phyloP scores from a whole-genome alignment of 441 rosid species.

The Populus hybrid region DNA sequence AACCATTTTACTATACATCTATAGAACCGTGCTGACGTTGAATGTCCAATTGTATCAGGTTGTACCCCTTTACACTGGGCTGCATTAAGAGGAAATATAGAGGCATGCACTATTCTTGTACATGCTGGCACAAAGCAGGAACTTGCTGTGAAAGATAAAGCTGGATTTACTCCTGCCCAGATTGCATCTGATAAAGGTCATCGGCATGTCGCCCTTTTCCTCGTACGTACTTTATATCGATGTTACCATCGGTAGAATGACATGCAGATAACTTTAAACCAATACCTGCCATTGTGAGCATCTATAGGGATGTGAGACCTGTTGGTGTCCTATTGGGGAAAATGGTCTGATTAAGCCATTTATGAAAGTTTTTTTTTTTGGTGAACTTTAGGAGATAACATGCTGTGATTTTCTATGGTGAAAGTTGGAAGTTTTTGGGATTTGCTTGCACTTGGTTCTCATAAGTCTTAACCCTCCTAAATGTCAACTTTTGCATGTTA shows the following conservation, averaged over 20 bases:
- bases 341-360: not conserved
- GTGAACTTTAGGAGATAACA: not conserved
- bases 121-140: slow-evolving; percentile 89
- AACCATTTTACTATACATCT: not conserved
- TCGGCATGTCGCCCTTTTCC: slow-evolving; percentile 75
- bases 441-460: not conserved
- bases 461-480: not conserved
- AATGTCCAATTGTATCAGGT: slow-evolving; percentile 44
- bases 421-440: not conserved
- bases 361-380: not conserved
- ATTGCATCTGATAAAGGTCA: slow-evolving; percentile 96
- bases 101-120: slow-evolving; percentile 76
- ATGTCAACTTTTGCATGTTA: not conserved
- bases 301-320: slow-evolving; percentile 1
- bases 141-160: slow-evolving; percentile 61
- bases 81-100: slow-evolving; percentile 68
- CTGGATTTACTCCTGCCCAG: slow-evolving; percentile 81
- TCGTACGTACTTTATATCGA: slow-evolving; percentile 63
- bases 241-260: slow-evolving; percentile 19
- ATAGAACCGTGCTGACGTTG: slow-evolving; percentile 11
- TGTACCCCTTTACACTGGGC: slow-evolving; percentile 99
- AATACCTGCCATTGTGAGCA: slow-evolving; percentile 1
- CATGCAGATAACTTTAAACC: slow-evolving; percentile 1
- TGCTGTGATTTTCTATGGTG: not conserved
- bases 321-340: not conserved